phyloP scores from a whole-genome alignment of 345 rosid species.

The Isatis tinctoria region DNA sequence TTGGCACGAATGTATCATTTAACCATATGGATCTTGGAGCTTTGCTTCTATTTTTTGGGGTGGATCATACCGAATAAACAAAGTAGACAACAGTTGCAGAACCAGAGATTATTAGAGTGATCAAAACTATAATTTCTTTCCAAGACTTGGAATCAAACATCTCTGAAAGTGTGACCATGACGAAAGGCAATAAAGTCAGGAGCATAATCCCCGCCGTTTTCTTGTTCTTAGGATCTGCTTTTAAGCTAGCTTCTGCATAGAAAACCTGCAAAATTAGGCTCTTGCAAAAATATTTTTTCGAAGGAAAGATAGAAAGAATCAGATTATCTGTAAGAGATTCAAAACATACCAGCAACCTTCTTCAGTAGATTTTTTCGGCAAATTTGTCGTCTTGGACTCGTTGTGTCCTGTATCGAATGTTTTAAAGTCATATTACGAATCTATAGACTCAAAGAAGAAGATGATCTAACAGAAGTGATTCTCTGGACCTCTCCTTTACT shows the following conservation, averaged over 20 bases:
- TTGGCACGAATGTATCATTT: not conserved
- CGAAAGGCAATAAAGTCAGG: constrained; percentile 19
- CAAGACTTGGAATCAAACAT: constrained; percentile 14
- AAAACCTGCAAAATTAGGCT: not conserved
- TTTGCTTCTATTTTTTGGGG: not conserved
- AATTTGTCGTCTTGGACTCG: not conserved
- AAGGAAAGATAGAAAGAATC: not conserved
- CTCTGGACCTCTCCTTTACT: constrained; percentile 2
- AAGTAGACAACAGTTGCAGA: constrained; percentile 26
- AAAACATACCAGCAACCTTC: constrained; percentile 6
- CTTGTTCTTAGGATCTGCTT: constrained; percentile 30
- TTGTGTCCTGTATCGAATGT: constrained; percentile 2
- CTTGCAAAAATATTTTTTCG: not conserved
- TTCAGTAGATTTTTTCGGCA: not conserved
- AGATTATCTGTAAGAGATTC: not conserved
- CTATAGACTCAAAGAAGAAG: not conserved
- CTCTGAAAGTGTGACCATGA: constrained; percentile 26
- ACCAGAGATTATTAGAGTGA: constrained; percentile 24
- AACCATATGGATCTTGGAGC: not conserved
- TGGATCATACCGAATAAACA: constrained; percentile 23
- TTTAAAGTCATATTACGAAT: not conserved
- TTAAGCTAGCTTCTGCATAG: constrained; percentile 19
- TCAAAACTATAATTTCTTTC: not conserved
- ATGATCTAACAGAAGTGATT: not conserved
- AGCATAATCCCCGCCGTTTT: constrained; percentile 33